Evolutionary conservation across 2,329 filamentous ascomycete genomes (phyloP), one percentile per base, ranked within the genome.

Genomic region (Xylariales sp.): DNA sequence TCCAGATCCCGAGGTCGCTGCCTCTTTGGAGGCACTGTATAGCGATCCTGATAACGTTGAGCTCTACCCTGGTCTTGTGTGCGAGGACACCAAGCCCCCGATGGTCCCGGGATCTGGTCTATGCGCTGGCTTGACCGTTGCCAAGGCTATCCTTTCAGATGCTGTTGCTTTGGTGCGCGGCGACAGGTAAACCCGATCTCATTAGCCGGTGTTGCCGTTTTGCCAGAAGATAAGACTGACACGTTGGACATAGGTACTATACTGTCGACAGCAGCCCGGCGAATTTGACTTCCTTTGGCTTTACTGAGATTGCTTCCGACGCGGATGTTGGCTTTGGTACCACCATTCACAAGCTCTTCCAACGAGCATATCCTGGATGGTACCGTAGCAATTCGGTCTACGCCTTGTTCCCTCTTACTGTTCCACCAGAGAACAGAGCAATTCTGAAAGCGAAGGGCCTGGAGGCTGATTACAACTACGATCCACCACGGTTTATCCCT

Each of bases 281-380:
- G 24, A 80, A 75, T 46, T 58, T 86, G 33, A 85, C 82, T 3
- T 83, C 82, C 54, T 85, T 79, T 79, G 81, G 81, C 36, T 81
- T 69, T 52, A 66, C 68, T 17, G 72, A 78, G 46, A 72, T 67
- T 29, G 66, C 75, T 13, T 75, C 69, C 29, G 78, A 84, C 46
- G 53, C 66, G 10, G 70, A 65, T 37, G 63, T 83, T 33, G 72
- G 83, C 50, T 73, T 83, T 47, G 80, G 81, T 15, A 78, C 74
- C 48, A 73, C 84, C 5, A 73, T 83, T 56, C 80, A 83, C 62
- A 84, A 84, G 61, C 65, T 85, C 40, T 70, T 82, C 47, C 63
- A 77, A 19, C 72, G 74, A 24, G 77, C 79, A 7, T 82, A 85
- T 60, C 81, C 81, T 3, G 67, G 76, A 44, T 71, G 78, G 50